These are phyloP conservation scores for Salix exigua DNA, from an alignment of 345 rosid species.

Conservation along the genomic window DNA sequence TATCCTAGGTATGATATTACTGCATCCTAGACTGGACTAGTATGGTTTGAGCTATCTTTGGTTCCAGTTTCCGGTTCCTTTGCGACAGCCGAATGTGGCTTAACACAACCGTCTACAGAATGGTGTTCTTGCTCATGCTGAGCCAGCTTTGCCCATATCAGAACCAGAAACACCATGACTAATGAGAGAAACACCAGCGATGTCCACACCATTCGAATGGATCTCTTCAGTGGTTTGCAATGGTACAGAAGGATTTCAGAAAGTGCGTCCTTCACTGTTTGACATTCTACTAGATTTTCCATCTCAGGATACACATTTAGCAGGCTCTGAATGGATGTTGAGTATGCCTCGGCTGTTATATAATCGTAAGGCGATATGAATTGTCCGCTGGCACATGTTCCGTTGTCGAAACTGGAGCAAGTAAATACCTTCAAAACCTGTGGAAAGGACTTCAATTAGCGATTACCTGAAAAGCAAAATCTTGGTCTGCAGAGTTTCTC, in stretches of 20 bases:
- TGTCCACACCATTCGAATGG: constrained; percentile 44
- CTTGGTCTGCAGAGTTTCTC: not conserved
- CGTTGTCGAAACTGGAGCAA: constrained; percentile 42
- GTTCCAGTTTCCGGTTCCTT: constrained; percentile 8
- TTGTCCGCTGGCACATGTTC: constrained; percentile 35
- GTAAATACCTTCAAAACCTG: constrained; percentile 37
- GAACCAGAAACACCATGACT: constrained; percentile 42
- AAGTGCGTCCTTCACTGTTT: constrained; percentile 51
- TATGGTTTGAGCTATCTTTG: constrained; percentile 4
- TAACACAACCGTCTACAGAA: constrained; percentile 28
- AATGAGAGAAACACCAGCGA: constrained; percentile 42
- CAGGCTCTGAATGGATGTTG: constrained; percentile 46
- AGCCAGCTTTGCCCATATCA: constrained; percentile 35
- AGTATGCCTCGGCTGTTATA: constrained; percentile 40
- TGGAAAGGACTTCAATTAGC: not conserved
- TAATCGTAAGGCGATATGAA: constrained; percentile 36
- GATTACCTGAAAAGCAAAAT: not conserved
- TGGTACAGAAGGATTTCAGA: constrained; percentile 44
- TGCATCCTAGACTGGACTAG: constrained; percentile 16
- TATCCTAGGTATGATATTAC: not conserved
- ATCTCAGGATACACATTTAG: constrained; percentile 52
- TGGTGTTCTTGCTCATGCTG: constrained; percentile 26
- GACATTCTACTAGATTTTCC: constrained; percentile 53
- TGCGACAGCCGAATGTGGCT: constrained; percentile 27
- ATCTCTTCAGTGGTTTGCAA: constrained; percentile 51